Conservation (phyloP, 768 basidiomycete genomes). For the Pleurotus pulmonarius region DNA sequence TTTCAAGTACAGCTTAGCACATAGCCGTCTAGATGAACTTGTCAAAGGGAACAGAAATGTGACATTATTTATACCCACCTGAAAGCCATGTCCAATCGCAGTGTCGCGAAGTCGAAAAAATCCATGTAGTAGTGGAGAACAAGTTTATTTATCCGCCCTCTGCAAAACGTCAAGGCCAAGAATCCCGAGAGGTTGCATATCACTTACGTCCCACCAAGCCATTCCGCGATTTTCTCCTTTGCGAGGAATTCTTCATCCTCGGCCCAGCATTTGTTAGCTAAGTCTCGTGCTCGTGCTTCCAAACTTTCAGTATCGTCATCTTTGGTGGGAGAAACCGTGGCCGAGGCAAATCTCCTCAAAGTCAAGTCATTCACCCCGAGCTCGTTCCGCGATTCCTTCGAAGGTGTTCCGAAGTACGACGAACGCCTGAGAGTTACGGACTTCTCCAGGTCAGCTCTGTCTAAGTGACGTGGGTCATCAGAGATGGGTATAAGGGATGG, state of each 20-base stretch:
- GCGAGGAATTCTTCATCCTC: conserved; percentile 83
- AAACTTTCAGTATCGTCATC: conserved; percentile 54
- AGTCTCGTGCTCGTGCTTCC: conserved; percentile 61
- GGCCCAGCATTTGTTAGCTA: conserved; percentile 77
- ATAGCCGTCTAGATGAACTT: conserved; percentile 59
- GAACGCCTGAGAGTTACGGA: neutral
- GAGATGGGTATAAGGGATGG: conserved; percentile 65
- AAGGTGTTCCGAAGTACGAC: conserved; percentile 12
- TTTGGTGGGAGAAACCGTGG: conserved; percentile 32
- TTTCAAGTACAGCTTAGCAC: conserved; percentile 88
- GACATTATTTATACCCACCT: conserved; percentile 43
- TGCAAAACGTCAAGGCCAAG: conserved; percentile 25
- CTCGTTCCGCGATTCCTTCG: conserved; percentile 49
- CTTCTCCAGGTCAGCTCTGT: conserved; percentile 19
- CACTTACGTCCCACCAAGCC: conserved; percentile 89
- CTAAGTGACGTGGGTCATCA: conserved; percentile 48
- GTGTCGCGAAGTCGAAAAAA: conserved; percentile 80
- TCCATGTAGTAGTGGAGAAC: conserved; percentile 81
- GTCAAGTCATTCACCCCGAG: conserved; percentile 47
- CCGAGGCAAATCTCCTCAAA: conserved; percentile 43
- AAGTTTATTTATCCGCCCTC: conserved; percentile 71
- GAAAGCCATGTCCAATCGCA: conserved; percentile 87
- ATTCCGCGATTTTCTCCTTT: conserved; percentile 94
- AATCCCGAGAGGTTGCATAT: conserved; percentile 6
- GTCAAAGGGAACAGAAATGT: neutral